Conservation (phyloP, 2,329 filamentous ascomycete genomes). For the Ceratocystiopsis sp. region DNA sequence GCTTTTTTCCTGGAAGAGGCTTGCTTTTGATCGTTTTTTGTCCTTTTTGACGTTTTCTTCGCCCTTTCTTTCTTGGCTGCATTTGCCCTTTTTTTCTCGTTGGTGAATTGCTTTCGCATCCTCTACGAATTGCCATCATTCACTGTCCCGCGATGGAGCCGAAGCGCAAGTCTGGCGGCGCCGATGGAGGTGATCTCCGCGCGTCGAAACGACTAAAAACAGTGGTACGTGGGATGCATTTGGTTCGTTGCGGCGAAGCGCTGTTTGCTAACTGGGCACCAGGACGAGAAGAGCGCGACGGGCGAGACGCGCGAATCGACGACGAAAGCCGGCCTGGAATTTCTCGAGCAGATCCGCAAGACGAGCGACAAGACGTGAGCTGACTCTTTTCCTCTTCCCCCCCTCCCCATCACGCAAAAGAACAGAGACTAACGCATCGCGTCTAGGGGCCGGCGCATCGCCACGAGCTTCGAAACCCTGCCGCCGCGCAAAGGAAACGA, state of each 20-base stretch:
- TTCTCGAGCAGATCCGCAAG: slow-evolving; percentile 57
- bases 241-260: neutral
- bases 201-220: slow-evolving; percentile 37
- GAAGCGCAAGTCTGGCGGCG: slow-evolving; percentile 12
- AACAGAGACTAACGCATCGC: neutral
- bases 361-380: slow-evolving; percentile 68
- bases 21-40: no score
- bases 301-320: slow-evolving; percentile 52
- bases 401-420: no score
- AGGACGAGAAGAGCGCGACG: slow-evolving; percentile 16
- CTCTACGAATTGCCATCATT: no score
- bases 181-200: slow-evolving; percentile 32
- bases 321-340: slow-evolving; percentile 51
- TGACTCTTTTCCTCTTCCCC: no score
- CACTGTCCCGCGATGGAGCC: slow-evolving; percentile 6
- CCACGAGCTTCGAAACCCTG: slow-evolving; percentile 58
- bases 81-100: no score
- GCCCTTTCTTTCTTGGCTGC: no score
- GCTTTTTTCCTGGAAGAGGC: no score
- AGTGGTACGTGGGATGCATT: slow-evolving; percentile 18
- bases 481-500: slow-evolving; percentile 45
- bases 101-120: no score
- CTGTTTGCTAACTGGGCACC: neutral
- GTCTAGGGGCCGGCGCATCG: slow-evolving; percentile 52
- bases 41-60: no score